Percentiles rank a stretch among this genome's conserved stretches.
phyloP scores from a whole-genome alignment of 305 asterid genomes.

The Plantago coronopus region DNA sequence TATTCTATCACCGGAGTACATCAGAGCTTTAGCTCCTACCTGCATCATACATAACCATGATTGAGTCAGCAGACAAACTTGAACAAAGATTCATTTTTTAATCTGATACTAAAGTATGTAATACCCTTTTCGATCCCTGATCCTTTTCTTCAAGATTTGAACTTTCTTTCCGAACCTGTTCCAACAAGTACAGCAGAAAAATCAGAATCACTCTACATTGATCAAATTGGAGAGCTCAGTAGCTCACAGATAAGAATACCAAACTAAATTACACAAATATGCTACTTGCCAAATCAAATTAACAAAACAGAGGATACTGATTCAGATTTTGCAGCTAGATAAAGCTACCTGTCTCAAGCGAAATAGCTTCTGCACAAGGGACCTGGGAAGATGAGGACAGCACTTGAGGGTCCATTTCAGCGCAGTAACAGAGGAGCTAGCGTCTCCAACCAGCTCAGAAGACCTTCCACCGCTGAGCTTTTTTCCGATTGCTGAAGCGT shows the following conservation, averaged over 20 bases:
- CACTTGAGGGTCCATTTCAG: slow-evolving; percentile 74
- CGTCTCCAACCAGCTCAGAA: slow-evolving; percentile 16
- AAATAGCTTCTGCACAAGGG: slow-evolving; percentile 80
- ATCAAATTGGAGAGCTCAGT: no score
- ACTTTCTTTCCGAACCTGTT: slow-evolving; percentile 66
- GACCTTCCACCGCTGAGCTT: slow-evolving; percentile 27
- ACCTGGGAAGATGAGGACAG: slow-evolving; percentile 77
- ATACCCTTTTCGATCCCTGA: slow-evolving; percentile 59
- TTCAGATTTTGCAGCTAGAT: no score
- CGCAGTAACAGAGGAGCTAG: slow-evolving; percentile 43
- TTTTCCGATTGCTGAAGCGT: slow-evolving; percentile 56
- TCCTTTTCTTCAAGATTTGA: slow-evolving; percentile 32
- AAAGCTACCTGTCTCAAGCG: slow-evolving; percentile 65
- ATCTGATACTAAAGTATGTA: neutral
- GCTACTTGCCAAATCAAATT: neutral
- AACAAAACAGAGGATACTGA: neutral
- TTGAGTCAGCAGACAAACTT: slow-evolving; percentile 1
- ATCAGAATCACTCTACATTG: neutral
- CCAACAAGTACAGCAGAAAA: slow-evolving; percentile 1
- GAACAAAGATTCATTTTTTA: neutral
- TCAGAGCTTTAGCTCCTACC: slow-evolving; percentile 76
- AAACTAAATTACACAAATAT: no score
- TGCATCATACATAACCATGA: slow-evolving; percentile 21
- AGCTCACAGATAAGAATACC: no score
- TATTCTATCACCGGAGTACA: slow-evolving; percentile 65